Evolutionary conservation across 2,329 filamentous ascomycete species (phyloP), one percentile per base, ranked within the genome.

Genomic region (Ciborinia camelliae): DNA sequence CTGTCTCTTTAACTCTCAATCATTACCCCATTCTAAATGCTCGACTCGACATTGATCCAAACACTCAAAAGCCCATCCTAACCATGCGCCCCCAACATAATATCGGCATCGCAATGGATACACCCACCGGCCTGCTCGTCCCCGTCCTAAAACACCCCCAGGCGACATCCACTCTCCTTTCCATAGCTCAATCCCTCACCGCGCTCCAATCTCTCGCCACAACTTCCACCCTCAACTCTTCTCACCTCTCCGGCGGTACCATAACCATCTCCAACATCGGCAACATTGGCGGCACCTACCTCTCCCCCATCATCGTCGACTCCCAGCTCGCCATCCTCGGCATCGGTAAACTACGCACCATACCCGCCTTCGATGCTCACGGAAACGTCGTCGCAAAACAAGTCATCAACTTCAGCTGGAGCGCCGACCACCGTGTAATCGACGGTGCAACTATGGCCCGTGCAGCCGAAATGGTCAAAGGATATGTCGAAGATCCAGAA

Each of bases 221-320:
- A 18, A 81, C 84, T n/a, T 91, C 92, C 39, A 91, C 90, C 76
- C 83, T 99, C 5, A 81, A 86, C 1, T 84, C 87, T 2, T 81
- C 84, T 23, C 93, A 99, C 76, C 82, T 99, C 68, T 84, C 82
- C 43, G 92, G 92, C 61, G 92, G 92, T 20, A 98, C 95, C 1
- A 94, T 99, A 73, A 97, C 95, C 0, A 87, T 99, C 58, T 97
- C 92, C 72, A 99, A 99, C 76, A 97, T 99, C 71, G 95, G 95
- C 53, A 96, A 88, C 71, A 92, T 99, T 53, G 95, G 95, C 63
- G 95, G 95, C 35, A 95, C 91, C 1, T 96, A 96, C 72, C 87
- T 98, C 54, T 88, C 90, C 37, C 95, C 95, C 1, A 90, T 99
- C 58, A 91, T 99, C 71, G 91, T 97, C 54, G 89, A 92, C 68